Evolutionary conservation across 192 early-diverging fungal species (phyloP).

Genomic region (Coemansia umbellata): DNA sequence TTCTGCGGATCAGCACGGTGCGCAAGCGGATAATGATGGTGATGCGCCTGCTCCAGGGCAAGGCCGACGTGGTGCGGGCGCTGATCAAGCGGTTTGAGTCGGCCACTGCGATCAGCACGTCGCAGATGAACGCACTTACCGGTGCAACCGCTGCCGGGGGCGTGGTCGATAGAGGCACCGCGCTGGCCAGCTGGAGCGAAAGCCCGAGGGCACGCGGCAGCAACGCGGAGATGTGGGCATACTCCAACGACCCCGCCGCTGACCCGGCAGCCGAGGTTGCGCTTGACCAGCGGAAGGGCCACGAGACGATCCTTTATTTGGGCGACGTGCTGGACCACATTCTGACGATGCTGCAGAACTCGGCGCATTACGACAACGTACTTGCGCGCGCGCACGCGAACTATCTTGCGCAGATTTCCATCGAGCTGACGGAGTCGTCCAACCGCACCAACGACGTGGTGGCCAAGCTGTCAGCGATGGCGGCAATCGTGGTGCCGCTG

Average conservation of each 20-base stretch:
- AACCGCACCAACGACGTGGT: constrained; percentile 87
- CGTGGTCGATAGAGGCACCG: background rate
- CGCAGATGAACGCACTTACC: constrained; percentile 33
- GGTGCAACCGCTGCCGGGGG: background rate
- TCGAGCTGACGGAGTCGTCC: constrained; percentile 68
- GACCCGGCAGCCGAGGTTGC: constrained; percentile 23
- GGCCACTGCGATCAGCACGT: constrained; percentile 40
- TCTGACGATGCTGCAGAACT: constrained; percentile 71
- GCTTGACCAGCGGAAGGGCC: constrained; percentile 47
- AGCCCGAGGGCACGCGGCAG: constrained; percentile 17
- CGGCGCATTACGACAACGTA: constrained; percentile 71
- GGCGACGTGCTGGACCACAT: constrained; percentile 83
- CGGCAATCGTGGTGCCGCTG: constrained; percentile 84
- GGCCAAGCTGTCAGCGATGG: constrained; percentile 82
- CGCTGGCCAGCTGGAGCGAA: constrained; percentile 8
- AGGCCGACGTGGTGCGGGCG: constrained; percentile 71
- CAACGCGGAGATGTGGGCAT: background rate
- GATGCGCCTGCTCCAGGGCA: constrained; percentile 63
- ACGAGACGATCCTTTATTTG: constrained; percentile 67
- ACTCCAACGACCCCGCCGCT: background rate
- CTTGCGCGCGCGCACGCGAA: constrained; percentile 69
- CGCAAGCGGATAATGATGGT: constrained; percentile 69
- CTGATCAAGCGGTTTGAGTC: constrained; percentile 66
- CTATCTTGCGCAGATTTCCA: constrained; percentile 73
- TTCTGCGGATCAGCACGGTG: constrained; percentile 69